Conservation (phyloP, 352 stramenopile species). For the Globisporangium mamillatum region DNA sequence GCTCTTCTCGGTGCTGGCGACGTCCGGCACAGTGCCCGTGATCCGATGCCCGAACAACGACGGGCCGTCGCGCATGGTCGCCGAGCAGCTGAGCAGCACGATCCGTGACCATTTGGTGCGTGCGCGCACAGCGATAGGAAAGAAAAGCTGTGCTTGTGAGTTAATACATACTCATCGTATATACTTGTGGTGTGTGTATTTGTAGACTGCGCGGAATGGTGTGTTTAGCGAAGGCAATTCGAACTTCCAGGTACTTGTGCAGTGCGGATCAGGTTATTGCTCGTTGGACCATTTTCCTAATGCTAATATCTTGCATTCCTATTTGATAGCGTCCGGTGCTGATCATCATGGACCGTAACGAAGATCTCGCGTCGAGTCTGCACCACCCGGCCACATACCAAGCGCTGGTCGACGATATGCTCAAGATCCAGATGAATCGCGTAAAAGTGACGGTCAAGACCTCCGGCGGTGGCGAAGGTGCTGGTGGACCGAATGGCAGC, state of each 20-base stretch:
- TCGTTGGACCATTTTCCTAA: not conserved
- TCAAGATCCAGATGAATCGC: slow-evolving; percentile 95
- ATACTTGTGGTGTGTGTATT: not conserved
- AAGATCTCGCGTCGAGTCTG: slow-evolving; percentile 94
- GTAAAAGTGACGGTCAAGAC: slow-evolving; percentile 90
- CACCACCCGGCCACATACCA: slow-evolving; percentile 94
- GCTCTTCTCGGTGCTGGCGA: slow-evolving; percentile 94
- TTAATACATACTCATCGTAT: not conserved
- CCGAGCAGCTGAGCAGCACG: slow-evolving; percentile 88
- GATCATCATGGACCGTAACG: slow-evolving; percentile 97
- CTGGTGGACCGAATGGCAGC: slow-evolving; percentile 13
- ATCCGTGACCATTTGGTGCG: slow-evolving; percentile 75
- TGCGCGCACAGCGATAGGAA: not conserved
- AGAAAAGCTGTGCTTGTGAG: not conserved
- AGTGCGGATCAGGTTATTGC: not conserved
- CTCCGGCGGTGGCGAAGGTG: slow-evolving; percentile 22
- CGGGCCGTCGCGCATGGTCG: slow-evolving; percentile 95
- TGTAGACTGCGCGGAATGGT: slow-evolving; percentile 55
- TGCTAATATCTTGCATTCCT: not conserved
- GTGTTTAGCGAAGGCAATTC: slow-evolving; percentile 57
- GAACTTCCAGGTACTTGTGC: slow-evolving; percentile 60
- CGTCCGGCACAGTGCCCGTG: slow-evolving; percentile 91
- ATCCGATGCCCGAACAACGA: slow-evolving; percentile 93
- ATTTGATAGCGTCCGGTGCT: slow-evolving; percentile 87
- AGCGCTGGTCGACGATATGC: slow-evolving; percentile 95